Base-by-base conservation (phyloP, 2,329 filamentous ascomycete genomes). In the Aspergillus persii region DNA sequence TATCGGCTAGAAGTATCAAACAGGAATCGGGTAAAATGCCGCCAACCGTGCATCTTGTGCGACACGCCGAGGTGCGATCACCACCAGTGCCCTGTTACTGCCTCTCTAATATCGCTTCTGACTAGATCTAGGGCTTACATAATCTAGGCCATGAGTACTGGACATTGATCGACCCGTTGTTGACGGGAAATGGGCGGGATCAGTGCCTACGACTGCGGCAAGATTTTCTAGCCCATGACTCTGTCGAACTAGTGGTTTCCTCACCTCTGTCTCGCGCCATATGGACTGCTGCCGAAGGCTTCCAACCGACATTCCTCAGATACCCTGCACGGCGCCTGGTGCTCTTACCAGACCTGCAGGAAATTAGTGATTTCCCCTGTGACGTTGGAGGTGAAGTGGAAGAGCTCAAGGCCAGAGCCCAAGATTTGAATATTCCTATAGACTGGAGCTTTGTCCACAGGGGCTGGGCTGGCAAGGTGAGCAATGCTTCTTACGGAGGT, bases 311-410 rank as follows among this genome's bases (percentile, higher is more conserved):
- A 18, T 54, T 47, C 8, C 67, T 77, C 15, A 61, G 61, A 6
- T 69, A 72, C 36, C 68, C 63, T 29, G 73, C 74, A 2, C 68
- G 80, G 51, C 80, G 74, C 30, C 72, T 93, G 53, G 74, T 87
- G 15, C 85, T 86, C 0, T 76, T 92, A 15, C 89, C 90, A 0
- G 84, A 88, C 58, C 76, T 91, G 7, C 91, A 96, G 74, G 91
- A 96, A 74, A 84, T 90, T 0, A 87, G 85, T 4, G 80, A 85
- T 53, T 76, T 86, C 18, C 88, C 89, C 0, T 91, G 90, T 72
- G 91, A 96, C 69, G 85, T 83, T 1, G 91, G 91, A 3, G 85
- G 82, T n/a, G 71, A 80, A 3, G 71, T 78, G 3, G 74, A 75
- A 0, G 79, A 79, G 58, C 76, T 94, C 12, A 72, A 75, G 23